Percentiles rank a stretch among this genome's conserved stretches.
Conservation (phyloP, 2,329 filamentous ascomycete species). For the Ceratocystiopsis minuta region DNA sequence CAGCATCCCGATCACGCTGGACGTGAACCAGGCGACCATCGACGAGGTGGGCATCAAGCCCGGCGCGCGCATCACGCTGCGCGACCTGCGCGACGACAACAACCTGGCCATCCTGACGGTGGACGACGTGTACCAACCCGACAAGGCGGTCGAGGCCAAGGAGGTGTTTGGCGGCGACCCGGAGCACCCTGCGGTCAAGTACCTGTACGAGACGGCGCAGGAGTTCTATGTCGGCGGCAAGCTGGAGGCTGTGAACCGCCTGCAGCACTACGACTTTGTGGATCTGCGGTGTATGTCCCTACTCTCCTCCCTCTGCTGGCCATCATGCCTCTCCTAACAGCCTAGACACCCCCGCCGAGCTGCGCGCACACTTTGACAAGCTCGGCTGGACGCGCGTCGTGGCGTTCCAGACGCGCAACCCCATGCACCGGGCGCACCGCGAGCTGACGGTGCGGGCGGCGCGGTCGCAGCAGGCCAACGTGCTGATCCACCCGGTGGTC, state of each 20-base stretch:
- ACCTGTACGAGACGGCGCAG: conserved; percentile 62
- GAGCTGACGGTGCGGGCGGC: conserved; percentile 95
- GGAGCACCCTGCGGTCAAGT: conserved; percentile 81
- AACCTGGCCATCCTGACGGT: conserved; percentile 92
- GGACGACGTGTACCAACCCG: conserved; percentile 84
- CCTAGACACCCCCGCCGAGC: conserved; percentile 75
- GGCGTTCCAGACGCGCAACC: conserved; percentile 97
- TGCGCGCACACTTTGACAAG: conserved; percentile 96
- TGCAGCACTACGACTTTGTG: conserved; percentile 98
- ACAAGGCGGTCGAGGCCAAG: conserved; percentile 80
- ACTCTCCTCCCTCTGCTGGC: neutral
- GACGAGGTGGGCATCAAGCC: conserved; percentile 58
- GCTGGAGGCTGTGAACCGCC: conserved; percentile 82
- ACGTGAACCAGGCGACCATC: conserved; percentile 59
- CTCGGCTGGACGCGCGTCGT: conserved; percentile 96
- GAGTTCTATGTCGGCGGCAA: conserved; percentile 94
- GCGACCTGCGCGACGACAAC: conserved; percentile 89
- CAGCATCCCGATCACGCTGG: conserved; percentile 91
- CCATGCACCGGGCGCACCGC: conserved; percentile 97
- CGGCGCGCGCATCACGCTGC: conserved; percentile 68
- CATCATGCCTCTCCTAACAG: neutral
- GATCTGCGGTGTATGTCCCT: conserved; percentile 49
- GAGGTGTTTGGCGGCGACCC: conserved; percentile 87
- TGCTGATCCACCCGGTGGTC: conserved; percentile 96
- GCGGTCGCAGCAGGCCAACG: conserved; percentile 89